Base-by-base conservation (phyloP, 2,329 filamentous ascomycete species). In the Cordyceps javanica region DNA sequence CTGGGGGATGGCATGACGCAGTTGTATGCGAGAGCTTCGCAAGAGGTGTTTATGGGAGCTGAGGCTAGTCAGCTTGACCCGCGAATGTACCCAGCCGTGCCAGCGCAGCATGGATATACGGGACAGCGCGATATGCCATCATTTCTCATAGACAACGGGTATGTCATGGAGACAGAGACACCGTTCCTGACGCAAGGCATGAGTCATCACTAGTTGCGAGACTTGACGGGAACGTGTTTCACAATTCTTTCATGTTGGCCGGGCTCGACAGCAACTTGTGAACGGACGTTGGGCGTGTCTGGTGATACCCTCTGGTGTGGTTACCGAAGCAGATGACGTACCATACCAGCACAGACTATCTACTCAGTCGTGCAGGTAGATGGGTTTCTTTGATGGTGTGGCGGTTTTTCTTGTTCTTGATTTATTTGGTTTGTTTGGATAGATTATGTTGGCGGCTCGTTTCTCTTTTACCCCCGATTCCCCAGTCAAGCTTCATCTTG, bases 1-100 rank as follows among this genome's bases (percentile, higher is more conserved):
- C 7, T 51, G 34, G 34, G 34, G 5, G 49, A 51, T 1, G 23
- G 5, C 9, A 39, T 51, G 49, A 21, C 32, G 14, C 48, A 50
- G 14, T 32, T 51, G 13, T 51, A 39, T 5, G 32, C 49, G 5
- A 19, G 49, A 26, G 34, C 23, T 23, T 51, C 49, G 5, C 36
- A 36, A 9, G 49, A 51, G 34, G 34, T 51, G 10, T 51, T 51
- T 39, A 51, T 51, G 49, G 49, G 49, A 19, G 49, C 49, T 10
- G 49, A 51, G 19, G 49, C 36, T 16, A 51, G 21, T 19, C 34
- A 38, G 9, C 21, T 51, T 26, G 49, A 51, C 25, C 49, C 49
- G 16, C 34, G 36, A 28, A 26, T 51, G 49, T 39, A 51, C 10
- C 49, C 49, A 7, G 45, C n/a, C 7, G 11, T 48, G n/a, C 11